Evolutionary conservation across 345 rosid species (phyloP), one percentile per base, ranked within the genome.

Genomic region (Jatropha curcas): DNA sequence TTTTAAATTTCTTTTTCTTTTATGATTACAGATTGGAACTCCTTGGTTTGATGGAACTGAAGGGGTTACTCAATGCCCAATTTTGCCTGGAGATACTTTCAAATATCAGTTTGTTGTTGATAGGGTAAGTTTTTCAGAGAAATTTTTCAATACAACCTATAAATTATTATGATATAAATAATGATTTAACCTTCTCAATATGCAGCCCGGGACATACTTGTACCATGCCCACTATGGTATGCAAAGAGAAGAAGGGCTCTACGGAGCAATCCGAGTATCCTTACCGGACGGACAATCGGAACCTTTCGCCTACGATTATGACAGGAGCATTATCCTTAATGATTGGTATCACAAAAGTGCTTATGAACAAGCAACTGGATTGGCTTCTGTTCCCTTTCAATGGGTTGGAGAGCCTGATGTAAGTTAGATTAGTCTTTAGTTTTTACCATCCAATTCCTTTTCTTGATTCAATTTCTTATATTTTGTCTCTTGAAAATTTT

Each of bases 361-460:
- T 57, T 81, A 80, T 2, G 98, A 91, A 64, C 87, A 84, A 71
- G 83, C 90, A 11, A 73, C 80, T 0, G 97, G 90, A 64, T 79
- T 93, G 55, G 79, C 90, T 43, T 80, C 94, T 20, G 69, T 68
- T 34, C 73, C 85, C 51, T 93, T 91, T 65, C 75, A 27, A n/a
- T 93, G 96, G 97, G 91, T 93, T 22, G 84, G 81, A 1, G 98
- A 93, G 75, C 96, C 98, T 82, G 82, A 89, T 85, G 97, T 90
- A 66, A 46, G 8, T 51, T 50, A 41, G 5, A 48, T 17, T 13
- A 16, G 5, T 48, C 19, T 14, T 3, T 48, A 17, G 1, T 16
- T 2, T 16, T 12, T 16, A n/a, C n/a, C n/a, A n/a, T n/a, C n/a
- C n/a, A n/a, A 14, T 3, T 11, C 50, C 0, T 10, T 13, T 45